A percentile compares a stretch with the other conserved stretches of the same genome.
phyloP scores from a whole-genome alignment of 805 yeast genomes.

The Yamadazyma nakazawae region DNA sequence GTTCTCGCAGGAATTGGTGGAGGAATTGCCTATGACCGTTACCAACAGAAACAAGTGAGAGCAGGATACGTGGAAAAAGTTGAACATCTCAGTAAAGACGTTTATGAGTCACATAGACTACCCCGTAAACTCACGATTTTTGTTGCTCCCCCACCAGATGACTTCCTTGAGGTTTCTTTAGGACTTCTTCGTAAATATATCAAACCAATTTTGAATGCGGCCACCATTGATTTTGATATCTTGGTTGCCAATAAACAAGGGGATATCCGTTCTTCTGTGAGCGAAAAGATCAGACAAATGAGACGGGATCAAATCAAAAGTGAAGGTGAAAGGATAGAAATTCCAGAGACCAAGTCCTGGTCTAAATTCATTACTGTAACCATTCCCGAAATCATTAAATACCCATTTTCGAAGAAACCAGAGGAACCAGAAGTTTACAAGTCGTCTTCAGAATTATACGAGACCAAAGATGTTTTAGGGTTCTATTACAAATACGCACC shows the following conservation, averaged over 20 bases:
- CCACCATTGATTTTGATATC: conserved; percentile 81
- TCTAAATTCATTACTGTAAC: conserved; percentile 13
- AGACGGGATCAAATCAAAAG: conserved; percentile 41
- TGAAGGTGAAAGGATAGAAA: conserved; percentile 3
- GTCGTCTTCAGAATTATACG: conserved; percentile 31
- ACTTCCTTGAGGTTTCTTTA: conserved; percentile 71
- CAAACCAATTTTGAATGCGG: conserved; percentile 81
- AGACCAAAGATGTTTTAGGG: conserved; percentile 52
- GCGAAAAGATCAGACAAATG: conserved; percentile 71
- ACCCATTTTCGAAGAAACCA: conserved; percentile 7
- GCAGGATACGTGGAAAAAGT: conserved; percentile 63
- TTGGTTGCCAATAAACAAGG: conserved; percentile 83
- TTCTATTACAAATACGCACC: conserved; percentile 40
- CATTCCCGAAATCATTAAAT: conserved; percentile 11
- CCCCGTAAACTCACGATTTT: conserved; percentile 80
- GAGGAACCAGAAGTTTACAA: conserved; percentile 14
- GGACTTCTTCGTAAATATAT: conserved; percentile 72
- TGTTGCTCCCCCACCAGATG: conserved; percentile 97
- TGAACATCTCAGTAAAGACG: conserved; percentile 45
- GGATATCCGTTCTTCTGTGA: conserved; percentile 75
- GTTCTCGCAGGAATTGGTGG: conserved; percentile 64
- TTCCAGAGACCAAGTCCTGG: conserved; percentile 24
- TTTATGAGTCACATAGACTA: conserved; percentile 43
- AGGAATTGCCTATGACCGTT: conserved; percentile 76
- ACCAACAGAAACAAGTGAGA: conserved; percentile 65